Percentiles rank a stretch among this genome's conserved stretches.
phyloP scores from a whole-genome alignment of 495 filamentous ascomycete species.

The Ascobolus immersus region DNA sequence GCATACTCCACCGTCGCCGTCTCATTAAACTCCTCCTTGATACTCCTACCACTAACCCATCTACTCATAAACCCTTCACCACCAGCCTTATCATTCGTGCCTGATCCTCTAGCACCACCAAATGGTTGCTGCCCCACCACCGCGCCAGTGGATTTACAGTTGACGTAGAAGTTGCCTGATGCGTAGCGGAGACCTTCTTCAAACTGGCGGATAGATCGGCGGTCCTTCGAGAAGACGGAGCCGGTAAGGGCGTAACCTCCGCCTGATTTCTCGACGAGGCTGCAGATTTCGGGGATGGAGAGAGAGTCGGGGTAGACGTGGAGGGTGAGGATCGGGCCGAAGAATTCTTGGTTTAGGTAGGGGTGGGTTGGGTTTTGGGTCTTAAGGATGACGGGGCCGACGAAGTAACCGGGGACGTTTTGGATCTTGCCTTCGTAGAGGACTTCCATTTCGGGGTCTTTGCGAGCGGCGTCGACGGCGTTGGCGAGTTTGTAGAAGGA shows the following conservation, averaged over 20 bases:
- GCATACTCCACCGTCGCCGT: slow-evolving; percentile 49
- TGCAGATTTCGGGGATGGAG: slow-evolving; percentile 31
- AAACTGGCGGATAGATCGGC: slow-evolving; percentile 36
- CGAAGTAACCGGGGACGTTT: slow-evolving; percentile 38
- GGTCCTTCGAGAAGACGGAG: slow-evolving; percentile 49
- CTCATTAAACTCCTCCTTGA: slow-evolving; percentile 72
- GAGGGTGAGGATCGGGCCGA: slow-evolving; percentile 43
- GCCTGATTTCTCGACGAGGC: slow-evolving; percentile 32
- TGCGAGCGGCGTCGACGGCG: slow-evolving; percentile 41
- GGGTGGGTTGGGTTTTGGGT: slow-evolving; percentile 30
- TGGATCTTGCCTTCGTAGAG: slow-evolving; percentile 47
- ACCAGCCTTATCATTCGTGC: slow-evolving; percentile 82
- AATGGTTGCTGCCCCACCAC: slow-evolving; percentile 87
- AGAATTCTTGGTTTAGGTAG: slow-evolving; percentile 47
- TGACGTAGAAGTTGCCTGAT: slow-evolving; percentile 79
- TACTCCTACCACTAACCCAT: slow-evolving; percentile 59
- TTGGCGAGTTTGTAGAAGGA: slow-evolving; percentile 45
- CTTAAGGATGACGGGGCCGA: slow-evolving; percentile 47
- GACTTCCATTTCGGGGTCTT: slow-evolving; percentile 34
- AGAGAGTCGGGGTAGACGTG: slow-evolving; percentile 52
- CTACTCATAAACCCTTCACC: slow-evolving; percentile 46
- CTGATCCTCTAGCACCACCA: slow-evolving; percentile 60
- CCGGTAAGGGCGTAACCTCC: slow-evolving; percentile 60
- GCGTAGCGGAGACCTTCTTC: slow-evolving; percentile 51
- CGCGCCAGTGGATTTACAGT: slow-evolving; percentile 77